A percentile compares a stretch with the other conserved stretches of the same genome.
phyloP scores from a whole-genome alignment of 805 yeast genomes.

The Candida quercuum region DNA sequence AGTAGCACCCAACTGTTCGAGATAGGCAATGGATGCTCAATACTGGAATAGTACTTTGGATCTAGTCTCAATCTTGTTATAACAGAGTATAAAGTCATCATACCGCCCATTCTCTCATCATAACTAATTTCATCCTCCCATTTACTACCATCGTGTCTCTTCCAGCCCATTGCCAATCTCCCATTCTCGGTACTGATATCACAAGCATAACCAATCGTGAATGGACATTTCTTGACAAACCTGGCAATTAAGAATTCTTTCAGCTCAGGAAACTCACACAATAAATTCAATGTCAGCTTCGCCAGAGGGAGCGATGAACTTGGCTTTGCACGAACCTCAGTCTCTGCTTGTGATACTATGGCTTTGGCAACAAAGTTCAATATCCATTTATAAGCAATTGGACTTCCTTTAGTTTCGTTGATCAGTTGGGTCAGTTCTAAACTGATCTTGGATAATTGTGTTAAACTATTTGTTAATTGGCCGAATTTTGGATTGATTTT shows the following conservation, averaged over 20 bases:
- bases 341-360: conserved; percentile 84
- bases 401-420: conserved; percentile 38
- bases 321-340: conserved; percentile 80
- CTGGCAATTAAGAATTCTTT: conserved; percentile 54
- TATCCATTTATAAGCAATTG: conserved; percentile 63
- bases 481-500: conserved; percentile 87
- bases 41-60: conserved; percentile 22
- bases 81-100: conserved; percentile 73
- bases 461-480: conserved; percentile 69
- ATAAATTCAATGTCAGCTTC: conserved; percentile 48
- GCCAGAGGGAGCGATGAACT: conserved; percentile 79
- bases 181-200: conserved; percentile 78
- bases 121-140: conserved; percentile 60
- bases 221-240: conserved; percentile 87
- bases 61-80: conserved; percentile 50
- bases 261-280: conserved; percentile 42
- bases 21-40: conserved; percentile 51
- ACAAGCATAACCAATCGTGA: conserved; percentile 77
- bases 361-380: conserved; percentile 83
- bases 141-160: conserved; percentile 35
- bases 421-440: conserved; percentile 48
- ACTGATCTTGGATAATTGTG: conserved; percentile 51
- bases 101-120: conserved; percentile 84
- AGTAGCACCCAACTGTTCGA: conserved; percentile 61
- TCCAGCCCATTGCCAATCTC: conserved; percentile 84